These are phyloP conservation scores for Papilionanthe hybrid DNA, from an alignment of 116 monocot species.

Conservation along the genomic window DNA sequence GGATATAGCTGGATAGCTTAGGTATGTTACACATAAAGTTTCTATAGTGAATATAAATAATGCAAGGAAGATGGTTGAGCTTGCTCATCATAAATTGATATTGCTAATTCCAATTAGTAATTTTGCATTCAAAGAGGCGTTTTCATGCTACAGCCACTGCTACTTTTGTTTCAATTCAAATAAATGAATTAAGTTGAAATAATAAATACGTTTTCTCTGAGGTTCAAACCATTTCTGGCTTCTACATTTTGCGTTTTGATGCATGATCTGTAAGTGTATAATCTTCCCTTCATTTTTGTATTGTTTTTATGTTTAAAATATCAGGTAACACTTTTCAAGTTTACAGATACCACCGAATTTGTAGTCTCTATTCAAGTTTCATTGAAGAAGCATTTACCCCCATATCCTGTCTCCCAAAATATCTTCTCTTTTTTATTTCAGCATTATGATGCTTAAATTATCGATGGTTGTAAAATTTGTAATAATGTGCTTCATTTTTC, in stretches of 20 bases:
- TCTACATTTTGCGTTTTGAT: too few species aligned
- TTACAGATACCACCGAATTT: background rate
- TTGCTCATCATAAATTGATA: too few species aligned
- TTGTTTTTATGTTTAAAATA: background rate
- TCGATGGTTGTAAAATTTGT: background rate
- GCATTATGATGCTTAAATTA: background rate
- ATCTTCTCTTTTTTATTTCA: background rate
- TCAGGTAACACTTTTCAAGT: background rate
- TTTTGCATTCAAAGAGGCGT: background rate
- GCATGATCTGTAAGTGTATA: too few species aligned
- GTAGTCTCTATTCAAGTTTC: background rate
- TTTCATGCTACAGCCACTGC: background rate
- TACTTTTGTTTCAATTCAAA: background rate
- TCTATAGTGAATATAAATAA: background rate
- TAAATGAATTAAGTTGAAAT: too few species aligned
- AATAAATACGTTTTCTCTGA: too few species aligned
- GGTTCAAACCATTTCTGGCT: too few species aligned
- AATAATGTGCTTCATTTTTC: background rate
- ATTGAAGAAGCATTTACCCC: background rate
- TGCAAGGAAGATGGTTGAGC: too few species aligned
- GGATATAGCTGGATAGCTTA: conserved; percentile 24
- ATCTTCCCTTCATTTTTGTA: too few species aligned
- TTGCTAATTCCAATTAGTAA: background rate
- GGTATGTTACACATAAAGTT: background rate
- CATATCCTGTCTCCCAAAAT: background rate